Evolutionary conservation across 176 grass and related monocot genomes (phyloP).

Genomic region (Aechmea fasciata): DNA sequence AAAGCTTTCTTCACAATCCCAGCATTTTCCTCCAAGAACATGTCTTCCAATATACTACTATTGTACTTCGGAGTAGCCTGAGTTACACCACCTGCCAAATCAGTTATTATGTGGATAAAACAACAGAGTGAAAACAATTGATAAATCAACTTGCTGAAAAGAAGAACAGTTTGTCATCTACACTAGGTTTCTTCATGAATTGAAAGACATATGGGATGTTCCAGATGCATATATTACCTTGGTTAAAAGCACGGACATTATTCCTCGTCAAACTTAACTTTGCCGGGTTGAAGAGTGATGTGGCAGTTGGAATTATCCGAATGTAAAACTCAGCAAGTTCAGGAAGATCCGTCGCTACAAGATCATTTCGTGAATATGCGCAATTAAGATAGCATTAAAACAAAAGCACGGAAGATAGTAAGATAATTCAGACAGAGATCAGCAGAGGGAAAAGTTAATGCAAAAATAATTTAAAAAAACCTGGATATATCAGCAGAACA

Average conservation of each 20-base stretch:
- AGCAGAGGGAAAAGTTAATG: background rate
- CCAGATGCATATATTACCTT: constrained; percentile 37
- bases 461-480: constrained; percentile 24
- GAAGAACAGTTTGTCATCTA: background rate
- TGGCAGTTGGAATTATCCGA: constrained; percentile 60
- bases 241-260: constrained; percentile 60
- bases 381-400: background rate
- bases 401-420: background rate
- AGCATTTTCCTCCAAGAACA: constrained; percentile 89
- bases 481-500: constrained; percentile 77
- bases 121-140: background rate
- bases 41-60: constrained; percentile 85
- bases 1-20: constrained; percentile 47
- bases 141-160: background rate
- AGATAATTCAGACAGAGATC: no score
- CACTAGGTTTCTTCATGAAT: background rate
- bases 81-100: constrained; percentile 46
- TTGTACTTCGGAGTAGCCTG: constrained; percentile 85
- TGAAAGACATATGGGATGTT: background rate
- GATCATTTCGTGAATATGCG: background rate
- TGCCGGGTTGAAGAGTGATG: constrained; percentile 52
- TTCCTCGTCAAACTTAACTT: constrained; percentile 74
- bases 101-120: background rate
- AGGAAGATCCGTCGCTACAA: constrained; percentile 33
- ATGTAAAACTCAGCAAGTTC: constrained; percentile 67